These are phyloP conservation scores for Fraxinus cuspidata DNA, from an alignment of 257 asterid genomes.

Conservation along the genomic window DNA sequence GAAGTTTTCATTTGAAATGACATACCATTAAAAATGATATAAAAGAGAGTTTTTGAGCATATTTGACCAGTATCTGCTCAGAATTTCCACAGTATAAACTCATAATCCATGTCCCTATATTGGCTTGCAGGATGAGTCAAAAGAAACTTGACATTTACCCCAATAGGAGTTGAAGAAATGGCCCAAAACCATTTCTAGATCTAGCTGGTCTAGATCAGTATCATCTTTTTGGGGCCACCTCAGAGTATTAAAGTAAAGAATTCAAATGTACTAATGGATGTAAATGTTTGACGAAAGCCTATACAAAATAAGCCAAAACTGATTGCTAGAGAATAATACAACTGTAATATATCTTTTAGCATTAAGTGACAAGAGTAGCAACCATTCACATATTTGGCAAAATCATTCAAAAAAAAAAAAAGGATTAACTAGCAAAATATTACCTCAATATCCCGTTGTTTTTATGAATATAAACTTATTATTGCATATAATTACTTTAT, in stretches of 20 bases:
- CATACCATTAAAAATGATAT: not conserved
- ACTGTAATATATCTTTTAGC: not conserved
- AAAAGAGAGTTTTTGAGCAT: not conserved
- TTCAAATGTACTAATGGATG: not conserved
- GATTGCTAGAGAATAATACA: not conserved
- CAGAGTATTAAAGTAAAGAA: not conserved
- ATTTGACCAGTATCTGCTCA: not conserved
- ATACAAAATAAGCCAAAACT: not conserved
- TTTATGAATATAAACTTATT: too few species aligned
- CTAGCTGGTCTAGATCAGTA: not conserved
- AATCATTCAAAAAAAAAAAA: not conserved
- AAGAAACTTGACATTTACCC: not conserved
- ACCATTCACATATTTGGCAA: not conserved
- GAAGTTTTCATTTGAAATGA: not conserved
- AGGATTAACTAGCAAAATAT: not conserved
- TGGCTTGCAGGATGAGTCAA: slow-evolving; percentile 1
- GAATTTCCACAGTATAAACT: not conserved
- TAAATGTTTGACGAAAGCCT: not conserved
- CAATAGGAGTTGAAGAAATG: not conserved
- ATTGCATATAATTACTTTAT: not conserved
- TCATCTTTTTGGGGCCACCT: not conserved
- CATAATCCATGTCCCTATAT: slow-evolving; percentile 12
- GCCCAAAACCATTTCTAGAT: slow-evolving; percentile 4
- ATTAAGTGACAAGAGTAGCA: slow-evolving; percentile 13
- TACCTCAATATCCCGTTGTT: not conserved